Percentiles rank a stretch among this genome's conserved stretches.
phyloP scores from a whole-genome alignment of 1,139 yeast genomes.

The Saccharomyces pastorianus region DNA sequence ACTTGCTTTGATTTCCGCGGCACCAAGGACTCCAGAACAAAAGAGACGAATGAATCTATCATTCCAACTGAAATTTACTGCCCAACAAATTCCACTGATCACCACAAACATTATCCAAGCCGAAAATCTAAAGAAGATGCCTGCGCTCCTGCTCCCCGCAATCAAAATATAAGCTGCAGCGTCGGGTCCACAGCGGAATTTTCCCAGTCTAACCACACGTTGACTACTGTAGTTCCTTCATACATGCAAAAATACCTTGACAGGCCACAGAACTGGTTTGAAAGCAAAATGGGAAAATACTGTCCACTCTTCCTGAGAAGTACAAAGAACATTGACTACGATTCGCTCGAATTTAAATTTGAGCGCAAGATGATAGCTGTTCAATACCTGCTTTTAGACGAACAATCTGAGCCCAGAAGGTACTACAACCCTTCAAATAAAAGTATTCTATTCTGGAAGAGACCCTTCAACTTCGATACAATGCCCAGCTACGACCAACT shows the following conservation, averaged over 20 bases:
- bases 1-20: background rate
- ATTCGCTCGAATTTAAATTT: background rate
- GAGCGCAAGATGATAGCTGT: background rate
- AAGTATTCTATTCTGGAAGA: background rate
- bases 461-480: background rate
- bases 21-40: background rate
- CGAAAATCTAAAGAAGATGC: too few relatives aligned
- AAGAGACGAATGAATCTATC: background rate
- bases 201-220: background rate
- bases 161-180: background rate
- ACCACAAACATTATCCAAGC: background rate
- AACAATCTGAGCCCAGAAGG: background rate
- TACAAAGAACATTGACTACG: background rate
- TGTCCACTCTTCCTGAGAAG: background rate
- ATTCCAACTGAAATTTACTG: background rate
- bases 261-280: background rate
- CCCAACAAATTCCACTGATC: background rate
- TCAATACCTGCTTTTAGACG: background rate
- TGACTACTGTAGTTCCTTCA: background rate
- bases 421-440: background rate
- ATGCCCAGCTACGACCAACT: background rate
- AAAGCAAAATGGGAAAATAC: background rate
- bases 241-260: background rate
- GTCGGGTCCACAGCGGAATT: background rate
- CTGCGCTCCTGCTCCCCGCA: background rate